Evolutionary conservation across 2,329 filamentous ascomycete species (phyloP).

Genomic region (Lasiodiplodia gonubiensis): DNA sequence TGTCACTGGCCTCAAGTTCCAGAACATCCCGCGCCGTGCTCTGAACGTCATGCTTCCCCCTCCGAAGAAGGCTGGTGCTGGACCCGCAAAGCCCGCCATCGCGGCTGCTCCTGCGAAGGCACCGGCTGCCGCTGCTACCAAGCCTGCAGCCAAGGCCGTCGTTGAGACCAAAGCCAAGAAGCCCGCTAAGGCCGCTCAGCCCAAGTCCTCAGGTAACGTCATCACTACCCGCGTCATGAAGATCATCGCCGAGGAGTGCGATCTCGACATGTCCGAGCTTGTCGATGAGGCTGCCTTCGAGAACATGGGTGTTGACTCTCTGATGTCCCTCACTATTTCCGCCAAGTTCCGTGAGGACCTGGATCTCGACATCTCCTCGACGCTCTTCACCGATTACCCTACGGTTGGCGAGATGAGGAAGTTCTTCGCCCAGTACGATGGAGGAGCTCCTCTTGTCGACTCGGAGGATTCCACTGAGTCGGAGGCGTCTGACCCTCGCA

Average conservation of each 20-base stretch:
- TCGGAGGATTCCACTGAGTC: constrained; percentile 50
- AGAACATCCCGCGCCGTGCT: constrained; percentile 68
- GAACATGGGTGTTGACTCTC: constrained; percentile 66
- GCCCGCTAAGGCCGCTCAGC: constrained; percentile 52
- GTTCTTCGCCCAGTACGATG: constrained; percentile 58
- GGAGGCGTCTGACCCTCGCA: constrained; percentile 48
- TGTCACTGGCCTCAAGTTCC: constrained; percentile 69
- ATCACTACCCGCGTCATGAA: constrained; percentile 63
- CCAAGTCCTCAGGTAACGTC: constrained; percentile 55
- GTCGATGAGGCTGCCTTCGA: constrained; percentile 66
- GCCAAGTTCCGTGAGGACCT: constrained; percentile 67
- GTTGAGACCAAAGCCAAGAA: constrained; percentile 38
- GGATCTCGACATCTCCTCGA: constrained; percentile 63
- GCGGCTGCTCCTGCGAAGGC: constrained; percentile 44
- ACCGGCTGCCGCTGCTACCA: constrained; percentile 46
- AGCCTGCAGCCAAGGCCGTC: constrained; percentile 42
- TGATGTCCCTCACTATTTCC: constrained; percentile 66
- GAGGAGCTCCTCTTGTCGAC: constrained; percentile 43
- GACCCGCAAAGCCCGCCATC: constrained; percentile 43
- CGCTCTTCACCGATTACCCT: constrained; percentile 64
- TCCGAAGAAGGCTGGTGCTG: constrained; percentile 52
- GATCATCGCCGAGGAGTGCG: constrained; percentile 71
- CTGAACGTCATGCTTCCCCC: constrained; percentile 72
- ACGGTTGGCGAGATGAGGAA: constrained; percentile 67
- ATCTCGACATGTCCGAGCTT: constrained; percentile 63